Evolutionary conservation across 116 monocot species (phyloP).

Genomic region (Papilionanthe hybrid): DNA sequence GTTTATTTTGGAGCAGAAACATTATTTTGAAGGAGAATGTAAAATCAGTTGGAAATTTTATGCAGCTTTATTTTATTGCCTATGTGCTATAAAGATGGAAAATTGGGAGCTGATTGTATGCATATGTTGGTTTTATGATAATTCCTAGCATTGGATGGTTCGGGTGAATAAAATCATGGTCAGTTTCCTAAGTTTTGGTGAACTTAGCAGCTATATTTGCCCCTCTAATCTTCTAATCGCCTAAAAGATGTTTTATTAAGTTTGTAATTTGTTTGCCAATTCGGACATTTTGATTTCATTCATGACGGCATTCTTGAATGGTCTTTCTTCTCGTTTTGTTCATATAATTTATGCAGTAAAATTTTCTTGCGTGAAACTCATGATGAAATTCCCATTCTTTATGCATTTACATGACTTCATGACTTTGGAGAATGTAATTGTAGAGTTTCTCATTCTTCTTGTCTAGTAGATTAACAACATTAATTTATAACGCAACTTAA

Average conservation of each 20-base stretch:
- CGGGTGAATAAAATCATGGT: not conserved
- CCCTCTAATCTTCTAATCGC: not conserved
- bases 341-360: not conserved
- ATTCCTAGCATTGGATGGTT: not conserved
- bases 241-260: not conserved
- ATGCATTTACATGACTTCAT: not conserved
- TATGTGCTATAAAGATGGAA: not conserved
- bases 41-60: not conserved
- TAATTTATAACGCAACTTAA: not conserved
- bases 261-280: slow-evolving; percentile 1
- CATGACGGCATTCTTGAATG: not conserved
- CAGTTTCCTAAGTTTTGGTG: not conserved
- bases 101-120: not conserved
- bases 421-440: not conserved
- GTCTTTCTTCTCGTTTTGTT: not conserved
- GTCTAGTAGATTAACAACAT: not conserved
- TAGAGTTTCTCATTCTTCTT: not conserved
- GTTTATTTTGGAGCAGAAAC: not conserved
- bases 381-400: not conserved
- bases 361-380: not conserved
- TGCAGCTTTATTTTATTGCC: not conserved
- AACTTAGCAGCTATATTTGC: not conserved
- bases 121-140: not conserved
- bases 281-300: not conserved
- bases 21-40: not conserved